phyloP scores from a whole-genome alignment of 2,329 filamentous ascomycete species.

The Apiospora saccharicola region DNA sequence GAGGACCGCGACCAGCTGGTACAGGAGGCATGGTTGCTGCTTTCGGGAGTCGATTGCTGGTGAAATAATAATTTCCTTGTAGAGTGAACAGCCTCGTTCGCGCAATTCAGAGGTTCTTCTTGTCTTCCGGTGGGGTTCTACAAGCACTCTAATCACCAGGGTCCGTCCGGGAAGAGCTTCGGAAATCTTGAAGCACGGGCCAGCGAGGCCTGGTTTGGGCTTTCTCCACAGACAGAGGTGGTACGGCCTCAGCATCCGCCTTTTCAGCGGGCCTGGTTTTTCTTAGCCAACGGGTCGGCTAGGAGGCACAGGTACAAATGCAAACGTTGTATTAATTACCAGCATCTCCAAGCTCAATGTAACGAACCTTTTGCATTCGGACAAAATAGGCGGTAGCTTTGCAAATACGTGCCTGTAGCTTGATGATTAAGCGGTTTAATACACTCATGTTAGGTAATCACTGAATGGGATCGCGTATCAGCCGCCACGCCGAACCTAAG shows the following conservation, averaged over 20 bases:
- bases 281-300: background rate
- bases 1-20: constrained; percentile 56
- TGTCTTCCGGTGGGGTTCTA: background rate
- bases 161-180: constrained; percentile 18
- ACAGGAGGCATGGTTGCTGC: constrained; percentile 48
- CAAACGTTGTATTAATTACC: background rate
- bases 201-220: background rate
- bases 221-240: constrained; percentile 15
- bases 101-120: constrained; percentile 11
- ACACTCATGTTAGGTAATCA: background rate
- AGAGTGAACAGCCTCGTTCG: background rate
- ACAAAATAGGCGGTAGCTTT: background rate
- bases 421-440: background rate
- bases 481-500: background rate
- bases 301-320: background rate
- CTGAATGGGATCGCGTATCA: background rate
- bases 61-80: background rate
- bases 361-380: background rate
- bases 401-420: background rate
- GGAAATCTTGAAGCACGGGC: constrained; percentile 14
- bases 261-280: constrained; percentile 12
- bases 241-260: background rate
- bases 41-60: background rate
- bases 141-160: background rate
- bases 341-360: constrained; percentile 6